Conservation (phyloP, 108 stramenopile species). For the Seminavis robusta region DNA sequence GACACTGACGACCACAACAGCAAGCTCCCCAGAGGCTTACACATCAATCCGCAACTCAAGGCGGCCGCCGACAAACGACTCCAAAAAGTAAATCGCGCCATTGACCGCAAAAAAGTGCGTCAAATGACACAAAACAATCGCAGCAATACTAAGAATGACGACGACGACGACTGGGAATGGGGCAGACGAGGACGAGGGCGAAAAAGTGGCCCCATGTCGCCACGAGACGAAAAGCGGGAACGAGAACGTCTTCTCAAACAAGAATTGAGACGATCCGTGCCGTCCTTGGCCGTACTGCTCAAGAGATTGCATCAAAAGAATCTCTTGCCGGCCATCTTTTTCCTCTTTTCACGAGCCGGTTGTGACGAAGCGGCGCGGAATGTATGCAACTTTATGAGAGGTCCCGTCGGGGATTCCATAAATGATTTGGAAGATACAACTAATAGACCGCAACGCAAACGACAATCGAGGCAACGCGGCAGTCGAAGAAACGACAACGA, state of each 20-base stretch:
- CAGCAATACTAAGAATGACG: constrained; percentile 3
- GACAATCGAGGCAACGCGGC: not conserved
- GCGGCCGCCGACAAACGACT: constrained; percentile 36
- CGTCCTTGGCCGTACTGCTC: constrained; percentile 59
- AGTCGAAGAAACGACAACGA: constrained; percentile 1
- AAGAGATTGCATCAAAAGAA: constrained; percentile 58
- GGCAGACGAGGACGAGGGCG: constrained; percentile 11
- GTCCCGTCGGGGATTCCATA: constrained; percentile 27
- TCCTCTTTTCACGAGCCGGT: constrained; percentile 89
- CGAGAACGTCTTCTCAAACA: constrained; percentile 57
- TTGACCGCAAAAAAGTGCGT: constrained; percentile 44
- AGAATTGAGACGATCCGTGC: constrained; percentile 71
- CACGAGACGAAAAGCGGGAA: constrained; percentile 54
- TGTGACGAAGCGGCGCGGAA: constrained; percentile 82
- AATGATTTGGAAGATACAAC: constrained; percentile 2
- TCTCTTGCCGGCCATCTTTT: constrained; percentile 90
- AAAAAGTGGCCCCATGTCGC: constrained; percentile 20
- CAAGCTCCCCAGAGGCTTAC: constrained; percentile 62
- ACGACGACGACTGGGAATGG: constrained; percentile 27
- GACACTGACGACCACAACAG: constrained; percentile 13
- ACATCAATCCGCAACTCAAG: constrained; percentile 57
- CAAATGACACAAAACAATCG: too few relatives aligned
- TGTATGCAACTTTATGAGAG: constrained; percentile 42
- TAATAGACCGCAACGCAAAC: constrained; percentile 24
- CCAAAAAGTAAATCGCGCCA: constrained; percentile 50